Evolutionary conservation across 371 early-diverging fungal genomes (phyloP).

Genomic region (Saksenaea oblongispora): DNA sequence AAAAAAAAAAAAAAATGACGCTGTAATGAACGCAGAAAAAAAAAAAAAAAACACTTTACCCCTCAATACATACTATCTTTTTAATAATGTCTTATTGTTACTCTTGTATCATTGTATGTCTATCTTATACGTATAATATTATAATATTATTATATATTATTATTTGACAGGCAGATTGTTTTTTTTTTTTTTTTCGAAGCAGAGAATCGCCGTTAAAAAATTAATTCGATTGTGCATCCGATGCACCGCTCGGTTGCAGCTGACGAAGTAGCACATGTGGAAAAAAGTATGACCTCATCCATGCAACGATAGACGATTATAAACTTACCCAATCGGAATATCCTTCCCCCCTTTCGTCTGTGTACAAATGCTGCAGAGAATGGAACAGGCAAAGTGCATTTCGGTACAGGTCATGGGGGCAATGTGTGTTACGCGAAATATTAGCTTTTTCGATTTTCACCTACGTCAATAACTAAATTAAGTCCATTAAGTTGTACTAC

Average conservation of each 20-base stretch:
- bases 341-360: background rate
- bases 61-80: background rate
- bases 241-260: background rate
- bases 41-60: background rate
- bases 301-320: background rate
- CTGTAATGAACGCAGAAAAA: background rate
- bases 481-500: background rate
- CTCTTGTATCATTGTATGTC: background rate
- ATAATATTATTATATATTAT: no score
- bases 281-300: conserved; percentile 2
- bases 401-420: background rate
- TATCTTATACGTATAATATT: background rate
- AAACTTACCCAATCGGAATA: background rate
- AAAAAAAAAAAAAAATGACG: background rate
- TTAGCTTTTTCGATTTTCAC: background rate
- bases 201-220: background rate
- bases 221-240: background rate
- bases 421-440: conserved; percentile 1
- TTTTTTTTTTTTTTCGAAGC: background rate
- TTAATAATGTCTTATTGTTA: background rate
- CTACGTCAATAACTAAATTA: conserved; percentile 4
- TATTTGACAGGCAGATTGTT: no score
- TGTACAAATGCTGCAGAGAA: background rate
- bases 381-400: background rate
- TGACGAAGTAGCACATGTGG: background rate